Conservation (phyloP, 2,329 filamentous ascomycete species). For the Fusarium sp. region DNA sequence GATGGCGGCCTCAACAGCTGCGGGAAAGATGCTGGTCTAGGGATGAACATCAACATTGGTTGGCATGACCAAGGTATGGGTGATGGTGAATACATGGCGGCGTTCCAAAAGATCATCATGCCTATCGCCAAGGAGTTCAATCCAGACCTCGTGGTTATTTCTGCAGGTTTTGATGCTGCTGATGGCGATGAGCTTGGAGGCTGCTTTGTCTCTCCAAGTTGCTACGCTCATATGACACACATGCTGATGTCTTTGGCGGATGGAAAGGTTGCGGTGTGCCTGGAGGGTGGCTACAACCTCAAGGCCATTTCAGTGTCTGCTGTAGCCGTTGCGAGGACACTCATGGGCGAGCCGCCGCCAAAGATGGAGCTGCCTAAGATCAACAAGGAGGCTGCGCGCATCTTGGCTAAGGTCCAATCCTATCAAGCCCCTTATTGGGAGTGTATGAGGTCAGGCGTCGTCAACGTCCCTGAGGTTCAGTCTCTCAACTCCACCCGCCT, state of each 20-base stretch:
- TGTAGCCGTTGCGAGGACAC: slow-evolving; percentile 86
- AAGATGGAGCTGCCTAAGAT: slow-evolving; percentile 67
- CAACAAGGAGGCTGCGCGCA: slow-evolving; percentile 66
- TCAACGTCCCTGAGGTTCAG: slow-evolving; percentile 64
- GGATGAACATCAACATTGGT: slow-evolving; percentile 74
- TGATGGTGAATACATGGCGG: slow-evolving; percentile 95
- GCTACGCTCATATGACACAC: slow-evolving; percentile 98
- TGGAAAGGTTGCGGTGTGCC: slow-evolving; percentile 89
- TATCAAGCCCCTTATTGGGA: slow-evolving; percentile 82
- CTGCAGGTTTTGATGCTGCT: slow-evolving; percentile 95
- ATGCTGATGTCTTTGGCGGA: slow-evolving; percentile 96
- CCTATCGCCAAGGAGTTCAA: slow-evolving; percentile 94
- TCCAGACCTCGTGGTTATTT: slow-evolving; percentile 94
- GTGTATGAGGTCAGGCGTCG: slow-evolving; percentile 79
- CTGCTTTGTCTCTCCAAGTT: slow-evolving; percentile 89
- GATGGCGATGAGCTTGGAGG: slow-evolving; percentile 92
- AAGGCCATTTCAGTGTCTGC: slow-evolving; percentile 92
- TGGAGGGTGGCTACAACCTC: slow-evolving; percentile 97
- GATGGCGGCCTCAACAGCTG: slow-evolving; percentile 72
- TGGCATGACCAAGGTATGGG: slow-evolving; percentile 84
- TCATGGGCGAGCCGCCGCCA: slow-evolving; percentile 93
- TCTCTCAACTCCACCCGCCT: slow-evolving; percentile 70
- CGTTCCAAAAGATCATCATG: slow-evolving; percentile 96
- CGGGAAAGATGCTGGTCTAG: slow-evolving; percentile 64
- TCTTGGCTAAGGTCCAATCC: slow-evolving; percentile 69